These are phyloP conservation scores for Suillus clintonianus DNA, from an alignment of 768 basidiomycete species.

Conservation along the genomic window DNA sequence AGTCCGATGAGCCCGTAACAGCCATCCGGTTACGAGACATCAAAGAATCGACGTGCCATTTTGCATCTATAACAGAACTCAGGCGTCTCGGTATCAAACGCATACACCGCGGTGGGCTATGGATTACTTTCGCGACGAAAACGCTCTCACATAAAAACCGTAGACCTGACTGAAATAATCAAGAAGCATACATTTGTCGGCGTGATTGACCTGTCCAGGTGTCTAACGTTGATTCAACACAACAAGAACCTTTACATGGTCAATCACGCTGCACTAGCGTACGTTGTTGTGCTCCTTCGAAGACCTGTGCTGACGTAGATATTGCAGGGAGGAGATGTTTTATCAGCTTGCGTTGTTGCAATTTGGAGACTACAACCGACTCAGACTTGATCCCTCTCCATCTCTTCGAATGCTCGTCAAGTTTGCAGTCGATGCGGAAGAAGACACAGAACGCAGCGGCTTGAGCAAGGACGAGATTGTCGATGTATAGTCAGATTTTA, in stretches of 20 bases:
- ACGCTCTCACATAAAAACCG: not conserved
- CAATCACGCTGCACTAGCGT: slow-evolving; percentile 85
- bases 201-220: slow-evolving; percentile 74
- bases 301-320: not conserved
- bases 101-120: slow-evolving; percentile 66
- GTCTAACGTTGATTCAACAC: slow-evolving; percentile 83
- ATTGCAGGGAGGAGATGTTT: slow-evolving; percentile 83
- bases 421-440: slow-evolving; percentile 76
- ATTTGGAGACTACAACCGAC: slow-evolving; percentile 77
- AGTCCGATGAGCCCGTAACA: slow-evolving; percentile 20
- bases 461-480: slow-evolving; percentile 65
- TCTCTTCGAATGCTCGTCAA: slow-evolving; percentile 66
- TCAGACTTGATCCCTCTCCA: slow-evolving; percentile 85
- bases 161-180: slow-evolving; percentile 83
- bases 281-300: slow-evolving; percentile 31
- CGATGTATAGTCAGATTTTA: slow-evolving; percentile 49
- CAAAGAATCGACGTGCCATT: slow-evolving; percentile 70
- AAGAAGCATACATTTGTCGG: slow-evolving; percentile 91
- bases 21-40: slow-evolving; percentile 50
- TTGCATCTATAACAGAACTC: slow-evolving; percentile 74
- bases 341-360: slow-evolving; percentile 92
- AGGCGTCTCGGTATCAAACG: slow-evolving; percentile 58
- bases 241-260: slow-evolving; percentile 88
- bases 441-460: slow-evolving; percentile 48
- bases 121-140: not conserved